Conservation (phyloP, 768 basidiomycete genomes). For the Tephrocybe sp. region DNA sequence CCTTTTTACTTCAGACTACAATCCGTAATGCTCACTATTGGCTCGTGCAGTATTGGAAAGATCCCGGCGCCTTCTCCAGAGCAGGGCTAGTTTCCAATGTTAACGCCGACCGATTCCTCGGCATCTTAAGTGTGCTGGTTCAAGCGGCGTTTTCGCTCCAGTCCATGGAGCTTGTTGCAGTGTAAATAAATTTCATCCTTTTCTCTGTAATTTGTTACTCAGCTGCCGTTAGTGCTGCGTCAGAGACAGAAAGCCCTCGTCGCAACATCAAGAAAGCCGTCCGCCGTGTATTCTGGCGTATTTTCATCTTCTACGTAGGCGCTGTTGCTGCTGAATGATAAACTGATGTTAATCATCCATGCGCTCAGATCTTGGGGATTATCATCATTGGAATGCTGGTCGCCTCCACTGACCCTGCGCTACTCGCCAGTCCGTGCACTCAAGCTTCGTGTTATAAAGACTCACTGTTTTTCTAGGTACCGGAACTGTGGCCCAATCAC, state of each 20-base stretch:
- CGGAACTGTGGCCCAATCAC: slow-evolving; percentile 73
- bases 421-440: slow-evolving; percentile 36
- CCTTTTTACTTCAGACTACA: slow-evolving; percentile 16
- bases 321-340: neutral
- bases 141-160: slow-evolving; percentile 74
- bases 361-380: slow-evolving; percentile 56
- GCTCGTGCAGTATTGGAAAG: slow-evolving; percentile 55
- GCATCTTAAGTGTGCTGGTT: slow-evolving; percentile 40
- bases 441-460: neutral
- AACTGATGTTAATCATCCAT: neutral
- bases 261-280: slow-evolving; percentile 79
- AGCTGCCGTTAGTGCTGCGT: slow-evolving; percentile 50
- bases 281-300: slow-evolving; percentile 75
- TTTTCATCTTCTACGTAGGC: slow-evolving; percentile 71
- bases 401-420: slow-evolving; percentile 54
- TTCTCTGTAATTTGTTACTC: neutral
- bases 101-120: slow-evolving; percentile 47
- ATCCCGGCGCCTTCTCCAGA: slow-evolving; percentile 61
- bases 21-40: neutral
- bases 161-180: slow-evolving; percentile 72
- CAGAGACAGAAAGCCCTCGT: slow-evolving; percentile 75
- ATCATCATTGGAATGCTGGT: slow-evolving; percentile 80
- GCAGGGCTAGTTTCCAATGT: slow-evolving; percentile 38
- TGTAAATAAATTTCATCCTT: slow-evolving; percentile 35
- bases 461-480: slow-evolving; percentile 22